Percentiles rank a stretch among this genome's conserved stretches.
phyloP scores from a whole-genome alignment of 2,329 filamentous ascomycete species.

The Emmonsiellopsis sp. region DNA sequence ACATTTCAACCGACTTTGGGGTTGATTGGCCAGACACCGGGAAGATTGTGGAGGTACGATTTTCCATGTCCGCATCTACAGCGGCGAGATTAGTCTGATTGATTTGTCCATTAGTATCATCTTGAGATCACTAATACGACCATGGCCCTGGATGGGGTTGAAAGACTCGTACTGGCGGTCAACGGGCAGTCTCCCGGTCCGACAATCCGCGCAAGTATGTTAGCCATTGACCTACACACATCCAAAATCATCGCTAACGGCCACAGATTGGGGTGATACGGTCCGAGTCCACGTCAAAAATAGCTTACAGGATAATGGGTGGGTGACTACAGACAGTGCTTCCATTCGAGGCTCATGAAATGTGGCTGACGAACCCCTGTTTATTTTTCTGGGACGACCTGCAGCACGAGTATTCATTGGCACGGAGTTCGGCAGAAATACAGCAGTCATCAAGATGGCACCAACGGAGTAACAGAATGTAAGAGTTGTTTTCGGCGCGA shows the following conservation, averaged over 20 bases:
- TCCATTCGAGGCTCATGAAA: neutral
- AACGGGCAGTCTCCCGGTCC: constrained; percentile 61
- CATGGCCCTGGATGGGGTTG: constrained; percentile 18
- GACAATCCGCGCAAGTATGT: constrained; percentile 44
- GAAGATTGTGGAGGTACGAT: constrained; percentile 9
- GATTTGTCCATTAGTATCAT: constrained; percentile 5
- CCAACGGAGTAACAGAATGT: constrained; percentile 39
- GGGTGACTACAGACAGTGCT: neutral
- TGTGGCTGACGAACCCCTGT: neutral
- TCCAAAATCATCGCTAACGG: neutral
- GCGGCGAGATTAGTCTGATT: neutral
- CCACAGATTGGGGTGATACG: constrained; percentile 46
- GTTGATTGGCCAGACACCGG: constrained; percentile 16
- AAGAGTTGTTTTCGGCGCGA: constrained; percentile 17
- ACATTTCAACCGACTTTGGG: constrained; percentile 17
- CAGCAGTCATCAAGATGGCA: constrained; percentile 49
- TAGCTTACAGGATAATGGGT: constrained; percentile 42
- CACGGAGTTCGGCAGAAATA: constrained; percentile 52
- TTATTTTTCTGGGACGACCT: neutral
- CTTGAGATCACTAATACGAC: constrained; percentile 15
- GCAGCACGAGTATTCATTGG: constrained; percentile 49
- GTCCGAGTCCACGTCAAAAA: constrained; percentile 49
- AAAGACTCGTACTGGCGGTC: constrained; percentile 41
- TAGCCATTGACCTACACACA: neutral
- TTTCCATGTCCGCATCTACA: neutral